Conservation (phyloP, 179 eudicot genomes). For the Vitellaria paradoxa region DNA sequence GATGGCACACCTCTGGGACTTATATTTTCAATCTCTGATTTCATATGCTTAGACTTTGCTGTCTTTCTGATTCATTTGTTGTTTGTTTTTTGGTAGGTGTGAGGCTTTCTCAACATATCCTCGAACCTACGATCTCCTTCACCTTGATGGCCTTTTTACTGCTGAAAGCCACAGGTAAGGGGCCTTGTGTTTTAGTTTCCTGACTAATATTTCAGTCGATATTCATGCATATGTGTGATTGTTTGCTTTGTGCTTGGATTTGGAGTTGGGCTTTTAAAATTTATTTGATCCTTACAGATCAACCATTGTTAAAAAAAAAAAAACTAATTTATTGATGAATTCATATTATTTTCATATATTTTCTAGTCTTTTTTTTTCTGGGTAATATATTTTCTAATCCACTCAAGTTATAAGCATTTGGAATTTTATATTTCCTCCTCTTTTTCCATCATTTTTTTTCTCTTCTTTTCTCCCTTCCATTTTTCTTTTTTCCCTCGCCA, state of each 20-base stretch:
- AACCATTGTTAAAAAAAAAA: too few relatives aligned
- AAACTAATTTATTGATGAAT: too few relatives aligned
- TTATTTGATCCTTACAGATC: background rate
- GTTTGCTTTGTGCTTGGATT: constrained; percentile 1
- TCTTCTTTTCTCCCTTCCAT: too few relatives aligned
- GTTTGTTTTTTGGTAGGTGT: constrained; percentile 32
- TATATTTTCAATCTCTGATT: background rate
- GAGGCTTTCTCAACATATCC: constrained; percentile 59
- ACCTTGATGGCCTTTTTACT: constrained; percentile 49
- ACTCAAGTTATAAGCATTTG: too few relatives aligned
- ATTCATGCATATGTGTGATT: background rate
- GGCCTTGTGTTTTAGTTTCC: background rate
- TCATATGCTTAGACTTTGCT: background rate
- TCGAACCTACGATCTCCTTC: constrained; percentile 53
- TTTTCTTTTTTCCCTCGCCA: too few relatives aligned
- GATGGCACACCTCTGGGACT: background rate
- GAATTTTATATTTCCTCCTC: too few relatives aligned
- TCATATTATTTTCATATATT: too few relatives aligned
- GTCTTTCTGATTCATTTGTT: constrained; percentile 10
- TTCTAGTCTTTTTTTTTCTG: too few relatives aligned
- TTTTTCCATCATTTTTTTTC: too few relatives aligned
- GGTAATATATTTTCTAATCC: too few relatives aligned
- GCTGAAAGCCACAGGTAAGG: constrained; percentile 86
- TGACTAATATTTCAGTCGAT: background rate
- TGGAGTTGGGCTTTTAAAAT: background rate